These are phyloP conservation scores for Globisporangium heterothallicum DNA, from an alignment of 352 stramenopile genomes.

Conservation along the genomic window DNA sequence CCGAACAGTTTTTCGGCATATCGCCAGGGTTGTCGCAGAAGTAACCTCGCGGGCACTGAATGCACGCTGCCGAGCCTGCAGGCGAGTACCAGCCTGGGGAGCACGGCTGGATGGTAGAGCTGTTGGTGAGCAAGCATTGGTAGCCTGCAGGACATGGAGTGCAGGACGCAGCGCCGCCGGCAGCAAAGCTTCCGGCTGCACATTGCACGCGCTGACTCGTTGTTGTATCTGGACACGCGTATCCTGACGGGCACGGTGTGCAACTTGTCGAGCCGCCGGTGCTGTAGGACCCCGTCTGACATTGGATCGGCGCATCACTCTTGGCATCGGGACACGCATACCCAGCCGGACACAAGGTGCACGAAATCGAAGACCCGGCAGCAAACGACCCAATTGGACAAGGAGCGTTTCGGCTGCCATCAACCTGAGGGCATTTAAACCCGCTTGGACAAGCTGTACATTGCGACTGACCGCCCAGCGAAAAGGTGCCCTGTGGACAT, in stretches of 20 bases:
- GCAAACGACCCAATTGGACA: slow-evolving; percentile 43
- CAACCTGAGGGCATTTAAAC: slow-evolving; percentile 40
- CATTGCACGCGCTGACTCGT: slow-evolving; percentile 43
- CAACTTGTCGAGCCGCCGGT: slow-evolving; percentile 43
- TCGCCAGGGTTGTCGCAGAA: slow-evolving; percentile 65
- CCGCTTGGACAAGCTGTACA: slow-evolving; percentile 28
- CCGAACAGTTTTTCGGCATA: slow-evolving; percentile 61
- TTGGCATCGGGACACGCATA: slow-evolving; percentile 43
- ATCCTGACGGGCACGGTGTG: slow-evolving; percentile 58
- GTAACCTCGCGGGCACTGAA: slow-evolving; percentile 76
- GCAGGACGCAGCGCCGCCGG: slow-evolving; percentile 40
- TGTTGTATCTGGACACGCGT: slow-evolving; percentile 62
- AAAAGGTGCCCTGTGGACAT: slow-evolving; percentile 65
- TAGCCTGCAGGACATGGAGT: slow-evolving; percentile 76
- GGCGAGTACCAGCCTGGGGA: slow-evolving; percentile 64
- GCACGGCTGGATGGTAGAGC: slow-evolving; percentile 50
- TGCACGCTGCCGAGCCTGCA: slow-evolving; percentile 45
- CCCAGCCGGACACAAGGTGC: slow-evolving; percentile 58
- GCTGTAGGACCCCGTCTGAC: slow-evolving; percentile 57
- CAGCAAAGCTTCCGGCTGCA: slow-evolving; percentile 49
- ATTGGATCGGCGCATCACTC: slow-evolving; percentile 27
- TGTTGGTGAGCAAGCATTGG: slow-evolving; percentile 61
- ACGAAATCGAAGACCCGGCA: slow-evolving; percentile 30
- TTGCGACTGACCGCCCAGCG: slow-evolving; percentile 35
- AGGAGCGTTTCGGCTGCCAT: slow-evolving; percentile 42